These are phyloP conservation scores for Colletotrichum sp. DNA, from an alignment of 2,329 filamentous ascomycete genomes.

Conservation along the genomic window DNA sequence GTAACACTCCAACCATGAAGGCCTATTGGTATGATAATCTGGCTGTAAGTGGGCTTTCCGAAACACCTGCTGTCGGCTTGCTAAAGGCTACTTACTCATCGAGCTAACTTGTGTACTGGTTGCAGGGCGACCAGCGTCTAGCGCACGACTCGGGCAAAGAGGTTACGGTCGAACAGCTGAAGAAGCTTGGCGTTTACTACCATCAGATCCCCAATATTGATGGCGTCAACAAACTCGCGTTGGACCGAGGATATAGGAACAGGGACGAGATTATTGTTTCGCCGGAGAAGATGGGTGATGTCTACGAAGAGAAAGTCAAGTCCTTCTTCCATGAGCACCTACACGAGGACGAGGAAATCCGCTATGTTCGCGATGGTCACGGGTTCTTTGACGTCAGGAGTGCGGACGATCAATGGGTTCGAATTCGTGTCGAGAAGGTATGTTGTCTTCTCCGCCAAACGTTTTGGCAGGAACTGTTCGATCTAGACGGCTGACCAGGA, in stretches of 20 bases:
- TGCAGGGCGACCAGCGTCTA: constrained; percentile 88
- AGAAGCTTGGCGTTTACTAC: constrained; percentile 81
- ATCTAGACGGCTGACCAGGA: background rate
- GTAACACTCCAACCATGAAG: constrained; percentile 45
- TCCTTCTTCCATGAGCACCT: constrained; percentile 94
- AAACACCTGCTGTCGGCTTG: background rate
- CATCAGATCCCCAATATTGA: constrained; percentile 68
- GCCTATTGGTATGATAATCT: constrained; percentile 64
- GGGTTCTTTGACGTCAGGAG: constrained; percentile 94
- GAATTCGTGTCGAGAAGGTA: constrained; percentile 82
- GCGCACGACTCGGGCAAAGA: constrained; percentile 83
- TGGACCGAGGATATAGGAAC: constrained; percentile 85
- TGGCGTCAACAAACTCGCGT: constrained; percentile 76
- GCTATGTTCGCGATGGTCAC: constrained; percentile 86
- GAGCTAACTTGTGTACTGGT: background rate
- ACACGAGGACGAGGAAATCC: constrained; percentile 98
- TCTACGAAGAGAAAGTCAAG: constrained; percentile 94
- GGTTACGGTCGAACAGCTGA: constrained; percentile 70
- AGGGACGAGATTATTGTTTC: constrained; percentile 92
- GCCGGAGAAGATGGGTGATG: constrained; percentile 80
- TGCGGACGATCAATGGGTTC: constrained; percentile 84
- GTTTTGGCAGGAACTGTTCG: background rate
- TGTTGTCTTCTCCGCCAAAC: background rate
- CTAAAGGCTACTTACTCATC: background rate
- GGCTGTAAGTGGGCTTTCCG: constrained; percentile 45